Conservation (phyloP, 1,284 basidiomycete genomes). For the Pyrrhoderma noxium region DNA sequence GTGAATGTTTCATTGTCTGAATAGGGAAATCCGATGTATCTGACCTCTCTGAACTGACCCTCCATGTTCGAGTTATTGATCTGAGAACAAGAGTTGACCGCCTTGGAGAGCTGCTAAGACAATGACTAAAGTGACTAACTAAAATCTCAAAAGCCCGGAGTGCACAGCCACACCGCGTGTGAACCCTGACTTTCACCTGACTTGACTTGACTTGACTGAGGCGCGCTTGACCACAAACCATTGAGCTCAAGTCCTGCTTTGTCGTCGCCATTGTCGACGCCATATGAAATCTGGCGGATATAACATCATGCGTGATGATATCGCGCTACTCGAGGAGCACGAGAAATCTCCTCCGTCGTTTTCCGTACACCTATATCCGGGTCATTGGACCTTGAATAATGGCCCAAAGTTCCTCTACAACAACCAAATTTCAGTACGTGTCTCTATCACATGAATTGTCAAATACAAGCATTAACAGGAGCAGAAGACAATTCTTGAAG, state of each 20-base stretch:
- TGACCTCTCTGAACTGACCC: conserved; percentile 10
- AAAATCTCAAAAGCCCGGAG: too few species aligned
- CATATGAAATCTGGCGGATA: conserved; percentile 34
- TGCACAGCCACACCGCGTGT: conserved; percentile 11
- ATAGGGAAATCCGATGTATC: too few species aligned
- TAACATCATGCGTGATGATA: conserved; percentile 57
- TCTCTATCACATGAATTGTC: conserved; percentile 1
- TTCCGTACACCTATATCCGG: conserved; percentile 63
- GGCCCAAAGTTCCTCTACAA: conserved; percentile 70
- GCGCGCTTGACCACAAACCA: too few species aligned
- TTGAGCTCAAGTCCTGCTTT: too few species aligned
- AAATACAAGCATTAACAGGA: conserved; percentile 17
- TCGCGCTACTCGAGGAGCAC: conserved; percentile 51
- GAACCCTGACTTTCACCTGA: not conserved
- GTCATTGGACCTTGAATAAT: conserved; percentile 72
- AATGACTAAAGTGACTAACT: too few species aligned
- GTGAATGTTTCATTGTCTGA: not conserved
- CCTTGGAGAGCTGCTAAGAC: too few species aligned
- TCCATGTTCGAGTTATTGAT: conserved; percentile 2
- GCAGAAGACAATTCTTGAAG: conserved; percentile 63
- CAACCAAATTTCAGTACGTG: conserved; percentile 60
- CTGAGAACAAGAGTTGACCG: too few species aligned
- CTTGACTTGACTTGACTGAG: too few species aligned
- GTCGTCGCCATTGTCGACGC: not conserved
- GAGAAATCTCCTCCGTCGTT: conserved; percentile 59